Conservation (phyloP, 2,329 filamentous ascomycete species). For the Acrocalymma vagum region DNA sequence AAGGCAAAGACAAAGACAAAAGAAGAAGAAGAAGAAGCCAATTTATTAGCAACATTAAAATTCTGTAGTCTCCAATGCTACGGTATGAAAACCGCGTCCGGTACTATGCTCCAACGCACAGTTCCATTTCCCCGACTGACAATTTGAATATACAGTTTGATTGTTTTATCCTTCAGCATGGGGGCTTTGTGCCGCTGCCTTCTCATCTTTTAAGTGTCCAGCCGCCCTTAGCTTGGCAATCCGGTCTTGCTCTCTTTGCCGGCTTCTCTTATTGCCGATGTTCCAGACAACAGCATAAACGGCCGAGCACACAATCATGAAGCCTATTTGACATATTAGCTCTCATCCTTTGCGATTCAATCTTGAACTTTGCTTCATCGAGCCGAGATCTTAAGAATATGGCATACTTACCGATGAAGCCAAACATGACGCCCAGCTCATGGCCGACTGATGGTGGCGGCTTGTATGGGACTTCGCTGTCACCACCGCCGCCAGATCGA, state of each 20-base stretch:
- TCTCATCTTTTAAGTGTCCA: slow-evolving; percentile 18
- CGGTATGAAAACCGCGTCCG: too few species aligned
- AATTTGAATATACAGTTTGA: too few species aligned
- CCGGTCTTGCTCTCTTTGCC: slow-evolving; percentile 21
- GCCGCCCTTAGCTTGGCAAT: slow-evolving; percentile 22
- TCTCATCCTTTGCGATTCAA: background rate
- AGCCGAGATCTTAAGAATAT: too few species aligned
- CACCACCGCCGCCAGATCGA: too few species aligned
- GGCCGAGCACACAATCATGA: slow-evolving; percentile 28
- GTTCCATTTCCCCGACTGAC: too few species aligned
- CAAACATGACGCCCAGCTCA: slow-evolving; percentile 32
- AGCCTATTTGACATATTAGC: slow-evolving; percentile 11
- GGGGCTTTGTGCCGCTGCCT: too few species aligned
- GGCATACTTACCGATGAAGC: slow-evolving; percentile 27
- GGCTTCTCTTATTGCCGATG: slow-evolving; percentile 22
- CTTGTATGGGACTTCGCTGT: background rate
- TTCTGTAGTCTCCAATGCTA: too few species aligned
- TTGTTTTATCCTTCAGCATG: too few species aligned
- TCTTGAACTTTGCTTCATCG: background rate
- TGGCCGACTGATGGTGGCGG: slow-evolving; percentile 26
- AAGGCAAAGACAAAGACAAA: too few species aligned
- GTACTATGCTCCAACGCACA: too few species aligned
- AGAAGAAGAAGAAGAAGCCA: too few species aligned
- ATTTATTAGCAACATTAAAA: too few species aligned
- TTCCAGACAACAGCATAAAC: slow-evolving; percentile 28